phyloP scores from a whole-genome alignment of 495 filamentous ascomycete genomes.

The Tuber borchii region DNA sequence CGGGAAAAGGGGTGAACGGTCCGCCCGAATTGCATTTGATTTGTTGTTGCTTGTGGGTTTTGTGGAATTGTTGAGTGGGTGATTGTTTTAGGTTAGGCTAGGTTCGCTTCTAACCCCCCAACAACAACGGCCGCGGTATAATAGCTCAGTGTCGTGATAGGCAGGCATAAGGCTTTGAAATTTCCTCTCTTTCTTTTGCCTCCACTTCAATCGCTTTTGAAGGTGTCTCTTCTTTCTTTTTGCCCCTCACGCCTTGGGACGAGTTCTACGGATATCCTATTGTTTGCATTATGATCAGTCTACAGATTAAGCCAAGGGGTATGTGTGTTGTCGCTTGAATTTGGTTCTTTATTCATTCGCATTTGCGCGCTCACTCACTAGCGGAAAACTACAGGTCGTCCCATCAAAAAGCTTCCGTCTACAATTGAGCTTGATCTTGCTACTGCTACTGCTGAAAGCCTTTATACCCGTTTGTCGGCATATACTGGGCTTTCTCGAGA shows the following conservation, averaged over 20 bases:
- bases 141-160: neutral
- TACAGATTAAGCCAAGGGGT: slow-evolving; percentile 3
- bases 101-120: neutral
- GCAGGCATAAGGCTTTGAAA: neutral
- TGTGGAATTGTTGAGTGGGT: neutral
- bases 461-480: slow-evolving; percentile 54
- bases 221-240: slow-evolving; percentile 1
- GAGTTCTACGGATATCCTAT: neutral
- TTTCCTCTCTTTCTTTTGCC: neutral
- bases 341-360: neutral
- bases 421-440: slow-evolving; percentile 55
- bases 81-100: neutral
- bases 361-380: neutral
- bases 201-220: neutral
- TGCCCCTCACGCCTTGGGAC: neutral
- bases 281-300: neutral
- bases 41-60: neutral
- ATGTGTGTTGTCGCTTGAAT: neutral
- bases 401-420: slow-evolving; percentile 65
- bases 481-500: slow-evolving; percentile 53
- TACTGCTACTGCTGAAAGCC: slow-evolving; percentile 46
- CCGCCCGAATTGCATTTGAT: neutral
- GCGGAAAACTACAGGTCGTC: slow-evolving; percentile 45
- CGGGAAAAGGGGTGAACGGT: neutral
- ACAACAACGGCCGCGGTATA: neutral